Percentiles rank a stretch among this genome's conserved stretches.
These are phyloP conservation scores for Calonectria hongkongensis DNA, from an alignment of 2,329 filamentous ascomycete genomes.

Conservation along the genomic window DNA sequence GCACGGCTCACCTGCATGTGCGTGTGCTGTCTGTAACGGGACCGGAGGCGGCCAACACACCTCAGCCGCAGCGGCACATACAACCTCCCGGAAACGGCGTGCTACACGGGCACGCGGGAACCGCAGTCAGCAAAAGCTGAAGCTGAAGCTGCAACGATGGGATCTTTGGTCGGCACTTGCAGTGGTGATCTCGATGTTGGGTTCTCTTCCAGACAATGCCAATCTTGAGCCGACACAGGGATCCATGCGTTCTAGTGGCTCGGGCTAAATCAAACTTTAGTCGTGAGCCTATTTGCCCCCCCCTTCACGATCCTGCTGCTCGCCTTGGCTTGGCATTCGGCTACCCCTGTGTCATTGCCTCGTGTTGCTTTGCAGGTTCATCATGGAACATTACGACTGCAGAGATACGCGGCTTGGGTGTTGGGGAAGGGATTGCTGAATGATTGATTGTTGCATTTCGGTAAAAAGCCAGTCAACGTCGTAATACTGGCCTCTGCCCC, in stretches of 20 bases:
- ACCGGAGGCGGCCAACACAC: not conserved
- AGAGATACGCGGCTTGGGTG: conserved; percentile 7
- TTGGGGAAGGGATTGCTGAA: not conserved
- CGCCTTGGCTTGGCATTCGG: conserved; percentile 18
- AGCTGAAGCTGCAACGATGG: not conserved
- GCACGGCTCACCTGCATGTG: not conserved
- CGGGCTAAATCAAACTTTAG: conserved; percentile 45
- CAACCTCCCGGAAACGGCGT: not conserved
- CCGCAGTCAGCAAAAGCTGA: conserved; percentile 1
- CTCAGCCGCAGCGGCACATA: conserved; percentile 9
- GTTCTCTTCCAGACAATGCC: conserved; percentile 3
- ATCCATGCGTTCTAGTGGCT: conserved; percentile 22
- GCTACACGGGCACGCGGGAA: not conserved
- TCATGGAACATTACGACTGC: conserved; percentile 5
- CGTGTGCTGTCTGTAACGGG: conserved; percentile 7
- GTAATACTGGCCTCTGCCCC: conserved; percentile 6
- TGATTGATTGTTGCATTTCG: conserved; percentile 22
- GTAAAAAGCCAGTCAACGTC: not conserved
- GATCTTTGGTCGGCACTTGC: conserved; percentile 12
- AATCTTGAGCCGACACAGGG: conserved; percentile 8
- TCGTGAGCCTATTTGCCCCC: conserved; percentile 36
- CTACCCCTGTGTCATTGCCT: conserved; percentile 2
- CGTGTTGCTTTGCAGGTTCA: not conserved
- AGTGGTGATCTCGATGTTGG: conserved; percentile 28
- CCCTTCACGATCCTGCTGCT: conserved; percentile 14